phyloP scores from a whole-genome alignment of 331 rosid species.

The Malus hybrid region DNA sequence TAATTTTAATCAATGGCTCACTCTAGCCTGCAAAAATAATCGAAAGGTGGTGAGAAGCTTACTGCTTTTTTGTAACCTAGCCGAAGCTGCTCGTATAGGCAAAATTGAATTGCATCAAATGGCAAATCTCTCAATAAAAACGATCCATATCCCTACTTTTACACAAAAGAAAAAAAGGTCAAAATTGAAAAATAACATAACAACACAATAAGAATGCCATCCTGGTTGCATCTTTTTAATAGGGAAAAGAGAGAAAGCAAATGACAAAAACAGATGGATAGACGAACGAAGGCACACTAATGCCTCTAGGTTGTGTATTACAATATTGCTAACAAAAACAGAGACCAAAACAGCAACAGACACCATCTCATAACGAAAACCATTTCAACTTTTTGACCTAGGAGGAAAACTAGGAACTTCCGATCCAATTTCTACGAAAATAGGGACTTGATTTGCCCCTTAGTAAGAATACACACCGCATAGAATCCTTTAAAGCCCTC shows the following conservation, averaged over 20 bases:
- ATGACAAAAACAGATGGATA: neutral
- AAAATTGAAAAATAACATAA: neutral
- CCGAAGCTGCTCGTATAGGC: slow-evolving; percentile 50
- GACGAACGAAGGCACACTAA: neutral
- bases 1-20: neutral
- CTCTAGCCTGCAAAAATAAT: neutral
- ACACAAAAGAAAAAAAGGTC: slow-evolving; percentile 25
- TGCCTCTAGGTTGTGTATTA: neutral
- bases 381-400: neutral
- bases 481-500: slow-evolving; percentile 86
- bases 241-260: neutral
- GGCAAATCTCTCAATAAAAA: slow-evolving; percentile 49
- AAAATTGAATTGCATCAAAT: slow-evolving; percentile 49
- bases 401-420: neutral
- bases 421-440: neutral
- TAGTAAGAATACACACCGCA: slow-evolving; percentile 46
- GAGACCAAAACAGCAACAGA: neutral
- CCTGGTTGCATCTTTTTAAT: neutral
- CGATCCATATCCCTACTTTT: slow-evolving; percentile 43
- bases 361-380: neutral
- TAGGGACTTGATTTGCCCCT: neutral
- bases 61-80: slow-evolving; percentile 43
- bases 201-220: slow-evolving; percentile 24
- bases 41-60: slow-evolving; percentile 12
- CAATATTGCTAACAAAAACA: neutral